These are phyloP conservation scores for Phytophthora podocarpi DNA, from an alignment of 352 stramenopile species.

Conservation along the genomic window DNA sequence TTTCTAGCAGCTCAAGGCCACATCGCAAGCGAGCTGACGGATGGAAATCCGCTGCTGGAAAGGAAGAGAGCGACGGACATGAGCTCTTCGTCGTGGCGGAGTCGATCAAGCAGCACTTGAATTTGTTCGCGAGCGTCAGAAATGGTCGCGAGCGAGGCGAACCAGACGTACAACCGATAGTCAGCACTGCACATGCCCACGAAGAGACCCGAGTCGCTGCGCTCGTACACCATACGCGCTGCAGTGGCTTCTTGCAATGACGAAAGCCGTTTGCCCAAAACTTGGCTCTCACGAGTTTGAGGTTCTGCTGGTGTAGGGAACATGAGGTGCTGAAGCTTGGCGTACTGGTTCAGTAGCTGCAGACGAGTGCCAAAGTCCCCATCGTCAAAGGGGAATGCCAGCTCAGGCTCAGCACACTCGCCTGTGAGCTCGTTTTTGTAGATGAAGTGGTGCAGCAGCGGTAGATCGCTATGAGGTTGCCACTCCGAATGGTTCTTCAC, in stretches of 20 bases:
- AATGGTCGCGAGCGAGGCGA: constrained; percentile 51
- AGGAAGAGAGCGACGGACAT: constrained; percentile 52
- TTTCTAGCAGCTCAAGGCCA: constrained; percentile 18
- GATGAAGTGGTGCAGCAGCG: constrained; percentile 66
- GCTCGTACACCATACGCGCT: constrained; percentile 57
- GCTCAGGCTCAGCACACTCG: constrained; percentile 50
- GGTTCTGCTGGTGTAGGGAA: constrained; percentile 26
- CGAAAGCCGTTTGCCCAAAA: constrained; percentile 52
- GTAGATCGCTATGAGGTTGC: constrained; percentile 60
- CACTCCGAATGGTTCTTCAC: constrained; percentile 40
- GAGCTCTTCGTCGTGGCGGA: constrained; percentile 58
- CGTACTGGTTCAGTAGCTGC: constrained; percentile 58
- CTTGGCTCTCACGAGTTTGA: constrained; percentile 41
- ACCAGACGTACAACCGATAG: constrained; percentile 59
- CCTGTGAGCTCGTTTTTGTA: constrained; percentile 75
- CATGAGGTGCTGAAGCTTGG: constrained; percentile 61
- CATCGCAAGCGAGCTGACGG: constrained; percentile 30
- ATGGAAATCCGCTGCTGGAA: constrained; percentile 27
- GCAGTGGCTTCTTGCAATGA: constrained; percentile 38
- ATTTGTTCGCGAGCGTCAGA: constrained; percentile 57
- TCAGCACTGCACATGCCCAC: constrained; percentile 59
- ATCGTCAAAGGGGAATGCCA: constrained; percentile 54
- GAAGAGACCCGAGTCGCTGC: constrained; percentile 52
- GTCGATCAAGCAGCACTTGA: constrained; percentile 58
- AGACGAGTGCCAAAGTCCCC: constrained; percentile 37